Evolutionary conservation across 352 stramenopile species (phyloP).

Genomic region (Phytophthora rubi): DNA sequence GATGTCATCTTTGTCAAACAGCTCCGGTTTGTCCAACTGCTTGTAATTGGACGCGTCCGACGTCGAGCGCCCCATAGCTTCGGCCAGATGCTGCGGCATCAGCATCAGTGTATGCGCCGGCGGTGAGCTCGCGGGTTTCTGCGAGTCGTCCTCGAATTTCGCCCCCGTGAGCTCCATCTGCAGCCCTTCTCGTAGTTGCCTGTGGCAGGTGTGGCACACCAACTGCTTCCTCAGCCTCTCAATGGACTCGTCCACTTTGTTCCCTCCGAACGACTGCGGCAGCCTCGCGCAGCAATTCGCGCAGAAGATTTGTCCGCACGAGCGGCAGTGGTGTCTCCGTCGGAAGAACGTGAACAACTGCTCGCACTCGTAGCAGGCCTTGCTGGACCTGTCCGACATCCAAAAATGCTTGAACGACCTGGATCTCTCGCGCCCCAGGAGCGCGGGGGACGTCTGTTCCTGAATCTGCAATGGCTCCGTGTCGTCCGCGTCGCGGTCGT

Average conservation of each 20-base stretch:
- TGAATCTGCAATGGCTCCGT: slow-evolving; percentile 35
- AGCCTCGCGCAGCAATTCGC: slow-evolving; percentile 80
- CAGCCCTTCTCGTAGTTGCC: slow-evolving; percentile 81
- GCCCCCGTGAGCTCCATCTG: slow-evolving; percentile 71
- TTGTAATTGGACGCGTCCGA: slow-evolving; percentile 68
- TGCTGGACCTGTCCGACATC: slow-evolving; percentile 89
- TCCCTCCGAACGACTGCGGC: slow-evolving; percentile 77
- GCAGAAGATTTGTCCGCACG: slow-evolving; percentile 89
- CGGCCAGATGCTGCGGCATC: slow-evolving; percentile 78
- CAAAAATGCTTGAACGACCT: slow-evolving; percentile 89
- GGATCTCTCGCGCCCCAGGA: slow-evolving; percentile 48
- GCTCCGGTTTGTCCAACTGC: slow-evolving; percentile 65
- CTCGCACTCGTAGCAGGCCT: slow-evolving; percentile 86
- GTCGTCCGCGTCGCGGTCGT: slow-evolving; percentile 26
- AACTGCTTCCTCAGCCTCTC: slow-evolving; percentile 79
- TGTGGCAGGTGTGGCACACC: slow-evolving; percentile 86
- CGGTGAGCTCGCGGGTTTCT: slow-evolving; percentile 40
- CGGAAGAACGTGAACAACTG: slow-evolving; percentile 86
- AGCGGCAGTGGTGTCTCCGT: slow-evolving; percentile 82
- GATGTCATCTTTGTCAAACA: slow-evolving; percentile 86
- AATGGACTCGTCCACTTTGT: slow-evolving; percentile 84
- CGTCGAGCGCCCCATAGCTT: slow-evolving; percentile 68
- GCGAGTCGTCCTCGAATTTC: slow-evolving; percentile 38
- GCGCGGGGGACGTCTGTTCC: slow-evolving; percentile 31
- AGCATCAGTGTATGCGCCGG: slow-evolving; percentile 67